phyloP scores from a whole-genome alignment of 768 basidiomycete species.

The Lactarius tabidus region DNA sequence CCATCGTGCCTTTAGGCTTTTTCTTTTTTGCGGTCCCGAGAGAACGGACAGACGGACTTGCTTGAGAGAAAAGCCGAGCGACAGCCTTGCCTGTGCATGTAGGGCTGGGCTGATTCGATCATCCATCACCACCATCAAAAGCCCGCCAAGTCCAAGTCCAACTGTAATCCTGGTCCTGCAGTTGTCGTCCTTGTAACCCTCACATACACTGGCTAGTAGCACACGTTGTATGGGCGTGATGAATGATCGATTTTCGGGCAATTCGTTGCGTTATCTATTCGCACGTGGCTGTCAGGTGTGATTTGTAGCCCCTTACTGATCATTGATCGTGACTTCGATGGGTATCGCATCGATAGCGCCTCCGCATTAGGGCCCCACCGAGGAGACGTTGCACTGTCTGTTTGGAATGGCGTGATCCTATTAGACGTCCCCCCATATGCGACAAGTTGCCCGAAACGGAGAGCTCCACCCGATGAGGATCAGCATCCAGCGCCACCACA shows the following conservation, averaged over 20 bases:
- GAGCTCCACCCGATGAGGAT: not conserved
- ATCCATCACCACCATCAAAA: not conserved
- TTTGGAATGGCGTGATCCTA: not conserved
- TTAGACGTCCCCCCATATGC: not conserved
- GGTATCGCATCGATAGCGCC: not conserved
- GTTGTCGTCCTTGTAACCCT: slow-evolving; percentile 12
- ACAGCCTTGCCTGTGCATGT: no score
- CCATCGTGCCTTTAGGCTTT: slow-evolving; percentile 1
- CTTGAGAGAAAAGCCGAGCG: not conserved
- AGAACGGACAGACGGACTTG: no score
- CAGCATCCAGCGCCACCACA: not conserved
- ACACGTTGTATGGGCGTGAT: not conserved
- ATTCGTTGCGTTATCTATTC: not conserved
- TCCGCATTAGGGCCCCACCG: slow-evolving; percentile 1
- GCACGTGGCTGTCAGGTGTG: not conserved
- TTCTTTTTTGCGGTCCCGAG: not conserved
- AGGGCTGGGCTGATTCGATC: not conserved
- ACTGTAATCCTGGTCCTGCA: slow-evolving; percentile 5
- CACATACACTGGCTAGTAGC: not conserved
- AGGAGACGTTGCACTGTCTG: no score
- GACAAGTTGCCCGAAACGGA: not conserved
- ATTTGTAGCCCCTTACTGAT: slow-evolving; percentile 9
- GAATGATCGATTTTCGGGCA: not conserved
- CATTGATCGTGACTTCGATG: not conserved
- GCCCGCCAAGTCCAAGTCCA: not conserved